phyloP scores from a whole-genome alignment of 179 eudicot genomes.

The Pouteria campechiana region DNA sequence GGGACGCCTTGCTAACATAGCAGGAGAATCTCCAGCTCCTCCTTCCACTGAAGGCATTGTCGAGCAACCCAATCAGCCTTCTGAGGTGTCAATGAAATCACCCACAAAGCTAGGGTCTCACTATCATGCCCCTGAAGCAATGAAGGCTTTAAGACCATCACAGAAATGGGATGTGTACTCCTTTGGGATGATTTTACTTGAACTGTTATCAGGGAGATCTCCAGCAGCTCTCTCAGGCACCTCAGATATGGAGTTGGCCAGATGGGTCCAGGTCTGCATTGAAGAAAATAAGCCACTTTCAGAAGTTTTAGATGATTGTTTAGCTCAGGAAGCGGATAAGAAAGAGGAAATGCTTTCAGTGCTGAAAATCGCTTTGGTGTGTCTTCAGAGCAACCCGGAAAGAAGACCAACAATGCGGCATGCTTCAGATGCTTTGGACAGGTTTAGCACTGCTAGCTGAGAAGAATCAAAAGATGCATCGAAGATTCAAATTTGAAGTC shows the following conservation, averaged over 20 bases:
- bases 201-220: constrained; percentile 56
- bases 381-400: constrained; percentile 64
- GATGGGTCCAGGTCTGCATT: constrained; percentile 76
- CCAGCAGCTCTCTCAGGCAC: constrained; percentile 50
- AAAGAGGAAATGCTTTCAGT: constrained; percentile 80
- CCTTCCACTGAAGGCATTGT: constrained; percentile 51
- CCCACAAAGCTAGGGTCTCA: constrained; percentile 23
- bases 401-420: constrained; percentile 80
- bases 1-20: constrained; percentile 83
- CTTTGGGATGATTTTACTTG: constrained; percentile 71
- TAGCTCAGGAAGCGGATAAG: constrained; percentile 53
- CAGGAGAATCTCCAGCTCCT: constrained; percentile 64
- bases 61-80: constrained; percentile 57
- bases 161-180: constrained; percentile 98
- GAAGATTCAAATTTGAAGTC: no score
- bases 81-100: constrained; percentile 36
- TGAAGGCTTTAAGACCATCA: constrained; percentile 80
- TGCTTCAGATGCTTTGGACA: constrained; percentile 50
- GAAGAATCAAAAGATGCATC: no score
- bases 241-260: constrained; percentile 62
- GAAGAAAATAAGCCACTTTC: constrained; percentile 73
- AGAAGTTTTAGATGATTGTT: constrained; percentile 62
- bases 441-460: no score
- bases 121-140: constrained; percentile 91
- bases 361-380: constrained; percentile 76